Base-by-base conservation (phyloP, 768 basidiomycete species). In the Grammothele lineata region DNA sequence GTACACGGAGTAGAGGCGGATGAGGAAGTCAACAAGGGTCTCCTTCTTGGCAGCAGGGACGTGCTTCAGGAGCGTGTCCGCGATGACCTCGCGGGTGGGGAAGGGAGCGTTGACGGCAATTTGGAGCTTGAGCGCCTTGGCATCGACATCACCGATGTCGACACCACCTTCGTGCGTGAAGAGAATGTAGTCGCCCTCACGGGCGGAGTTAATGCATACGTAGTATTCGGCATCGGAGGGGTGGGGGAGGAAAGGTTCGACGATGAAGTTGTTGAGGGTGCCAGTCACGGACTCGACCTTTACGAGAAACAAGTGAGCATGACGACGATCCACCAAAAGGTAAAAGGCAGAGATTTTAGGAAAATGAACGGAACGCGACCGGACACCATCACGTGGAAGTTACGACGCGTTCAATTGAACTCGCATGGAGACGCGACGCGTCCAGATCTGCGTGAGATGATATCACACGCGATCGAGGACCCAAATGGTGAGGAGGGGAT, bases 161-260 rank as follows among this genome's bases (percentile, higher is more conserved):
- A 99, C 92, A 75, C 96, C 96, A 55, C 96, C 96, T 64, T 97
- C 93, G 67, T 96, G 93, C 25, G 93, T 96, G 80, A 98, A 99
- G 65, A 98, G 89, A 66, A 99, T 97, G 41, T 83, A 78, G 63
- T 99, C 96, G 47, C 90, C 92, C 62, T 95, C 87, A 53, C 96
- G 90, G 21, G 79, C 84, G 14, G 95, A 98, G 70, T 84, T 97
- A 70, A 99, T 88, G 73, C 95, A 98, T 63, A 99, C 88, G 67
- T 98, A 99, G 73, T 91, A 97, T 67, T 98, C 96, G 49, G 92
- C 87, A 64, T 92, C 77, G 43, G 90, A 81, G 2, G 91, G 85
- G 63, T 98, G 95, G 39, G 95, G 95, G 43, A 94, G 76, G 83
- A 99, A 96, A n/a, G 95, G 95, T 70, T 99, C 95, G 55, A 98